Conservation (phyloP, 2,329 filamentous ascomycete species). For the Podosphaera aphanis region DNA sequence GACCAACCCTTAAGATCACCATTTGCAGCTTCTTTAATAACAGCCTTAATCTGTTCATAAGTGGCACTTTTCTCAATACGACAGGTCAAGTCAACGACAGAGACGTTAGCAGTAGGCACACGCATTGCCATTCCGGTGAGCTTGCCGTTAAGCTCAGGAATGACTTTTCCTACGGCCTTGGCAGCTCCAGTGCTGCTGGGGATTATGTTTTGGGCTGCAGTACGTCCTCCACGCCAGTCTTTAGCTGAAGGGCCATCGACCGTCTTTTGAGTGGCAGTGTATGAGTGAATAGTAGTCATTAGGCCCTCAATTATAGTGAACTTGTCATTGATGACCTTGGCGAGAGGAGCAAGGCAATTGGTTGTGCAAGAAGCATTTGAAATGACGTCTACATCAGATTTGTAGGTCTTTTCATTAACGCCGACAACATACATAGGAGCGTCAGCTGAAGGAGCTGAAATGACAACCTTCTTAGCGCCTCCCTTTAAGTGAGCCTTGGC, state of each 20-base stretch:
- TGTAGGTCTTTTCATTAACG: conserved; percentile 91
- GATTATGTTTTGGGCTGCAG: conserved; percentile 98
- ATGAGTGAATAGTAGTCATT: conserved; percentile 99
- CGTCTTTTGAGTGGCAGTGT: conserved; percentile 99
- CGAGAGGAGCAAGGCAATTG: conserved; percentile 98
- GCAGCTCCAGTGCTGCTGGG: conserved; percentile 96
- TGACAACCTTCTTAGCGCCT: conserved; percentile 94
- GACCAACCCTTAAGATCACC: conserved; percentile 62
- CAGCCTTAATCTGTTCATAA: conserved; percentile 83
- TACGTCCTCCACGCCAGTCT: conserved; percentile 98
- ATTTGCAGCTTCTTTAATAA: conserved; percentile 69
- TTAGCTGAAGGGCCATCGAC: conserved; percentile 93
- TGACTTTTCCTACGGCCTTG: conserved; percentile 99
- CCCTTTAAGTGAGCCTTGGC: conserved; percentile 82
- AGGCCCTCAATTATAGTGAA: conserved; percentile 94
- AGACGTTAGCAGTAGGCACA: conserved; percentile 96
- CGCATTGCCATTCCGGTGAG: conserved; percentile 99
- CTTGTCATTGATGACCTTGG: conserved; percentile 98
- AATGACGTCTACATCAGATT: conserved; percentile 72
- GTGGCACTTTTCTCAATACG: conserved; percentile 74
- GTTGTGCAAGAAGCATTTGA: conserved; percentile 99
- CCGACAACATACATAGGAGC: conserved; percentile 99
- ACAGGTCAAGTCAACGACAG: conserved; percentile 89
- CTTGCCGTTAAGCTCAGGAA: conserved; percentile 94
- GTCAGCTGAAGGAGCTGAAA: conserved; percentile 79